Base-by-base conservation (phyloP, 1,284 basidiomycete species). In the Bjerkandera adusta region DNA sequence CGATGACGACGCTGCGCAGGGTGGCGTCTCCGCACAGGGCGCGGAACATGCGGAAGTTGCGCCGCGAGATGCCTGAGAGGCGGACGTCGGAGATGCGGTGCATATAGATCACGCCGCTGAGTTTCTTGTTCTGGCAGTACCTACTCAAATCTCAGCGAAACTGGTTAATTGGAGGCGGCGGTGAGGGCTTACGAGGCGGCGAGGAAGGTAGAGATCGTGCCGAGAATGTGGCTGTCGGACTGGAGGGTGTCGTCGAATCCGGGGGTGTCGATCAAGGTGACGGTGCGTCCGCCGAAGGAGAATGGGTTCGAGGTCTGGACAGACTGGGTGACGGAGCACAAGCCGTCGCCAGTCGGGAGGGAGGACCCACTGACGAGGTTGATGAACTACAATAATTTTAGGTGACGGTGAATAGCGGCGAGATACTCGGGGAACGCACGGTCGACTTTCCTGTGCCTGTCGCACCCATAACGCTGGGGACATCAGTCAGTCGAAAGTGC, bases 11-110 rank as follows among this genome's bases (percentile, higher is more conserved):
- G 49, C 72, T 77, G 33, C 65, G 61, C 42, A 79, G 63, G 1
- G 69, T 64, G 10, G 49, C 59, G 15, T 73, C 70, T 7, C 76
- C 77, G 51, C 76, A 79, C 5, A 79, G 62, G 43, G 69, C 65
- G 34, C 68, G 62, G 57, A 79, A 76, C 56, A 77, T 67, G 26
- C 64, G 63, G 45, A 78, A 73, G 57, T 72, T 78, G 42, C 71
- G 68, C 21, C 65, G 63, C 10, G 73, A 72, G 15, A 71, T 72
- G n/a, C 76, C 75, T 29, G 71, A 72, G 51, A 79, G 65, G n/a
- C 74, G 62, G 56, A 68, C 62, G 50, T 78, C 77, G 37, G 72
- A 68, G 49, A 79, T 79, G 3, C 73, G 69, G 53, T 79, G 76
- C 60, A 77, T 63, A 59, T 78, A 79, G 39, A 79, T 68, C 52